phyloP scores from a whole-genome alignment of 345 rosid species.

The Lepidium africanum region DNA sequence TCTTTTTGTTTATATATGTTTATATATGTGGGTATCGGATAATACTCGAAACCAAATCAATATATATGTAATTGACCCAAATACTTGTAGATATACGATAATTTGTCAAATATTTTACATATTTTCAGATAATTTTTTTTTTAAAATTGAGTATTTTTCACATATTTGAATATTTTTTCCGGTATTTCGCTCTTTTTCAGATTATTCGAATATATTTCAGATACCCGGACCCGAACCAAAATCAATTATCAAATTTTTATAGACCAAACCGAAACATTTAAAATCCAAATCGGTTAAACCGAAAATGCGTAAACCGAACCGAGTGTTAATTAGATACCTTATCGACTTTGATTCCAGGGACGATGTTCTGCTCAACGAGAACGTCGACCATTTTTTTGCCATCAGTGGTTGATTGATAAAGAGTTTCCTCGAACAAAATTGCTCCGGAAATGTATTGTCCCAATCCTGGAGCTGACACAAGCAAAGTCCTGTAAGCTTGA shows the following conservation, averaged over 20 bases:
- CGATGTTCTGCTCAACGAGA: slow-evolving; percentile 75
- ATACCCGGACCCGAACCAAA: neutral
- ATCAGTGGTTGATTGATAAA: slow-evolving; percentile 77
- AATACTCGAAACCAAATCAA: too few species aligned
- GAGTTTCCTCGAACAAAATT: slow-evolving; percentile 93
- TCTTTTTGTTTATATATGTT: too few species aligned
- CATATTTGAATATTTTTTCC: too few species aligned
- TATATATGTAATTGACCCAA: too few species aligned
- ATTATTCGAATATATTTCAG: too few species aligned
- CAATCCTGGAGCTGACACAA: slow-evolving; percentile 68
- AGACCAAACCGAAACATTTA: neutral
- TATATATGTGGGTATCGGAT: too few species aligned
- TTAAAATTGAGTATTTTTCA: too few species aligned
- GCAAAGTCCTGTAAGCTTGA: slow-evolving; percentile 88
- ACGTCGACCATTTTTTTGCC: slow-evolving; percentile 91
- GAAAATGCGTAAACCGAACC: slow-evolving; percentile 28
- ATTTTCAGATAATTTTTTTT: too few species aligned
- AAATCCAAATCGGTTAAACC: neutral
- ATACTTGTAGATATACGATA: too few species aligned
- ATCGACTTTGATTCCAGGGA: slow-evolving; percentile 96
- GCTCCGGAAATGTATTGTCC: slow-evolving; percentile 88
- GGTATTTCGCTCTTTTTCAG: too few species aligned
- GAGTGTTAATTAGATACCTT: slow-evolving; percentile 67
- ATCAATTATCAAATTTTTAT: slow-evolving; percentile 26
- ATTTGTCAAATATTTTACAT: too few species aligned